Base-by-base conservation (phyloP, 116 monocot genomes). In the Papilionanthe hybrid region DNA sequence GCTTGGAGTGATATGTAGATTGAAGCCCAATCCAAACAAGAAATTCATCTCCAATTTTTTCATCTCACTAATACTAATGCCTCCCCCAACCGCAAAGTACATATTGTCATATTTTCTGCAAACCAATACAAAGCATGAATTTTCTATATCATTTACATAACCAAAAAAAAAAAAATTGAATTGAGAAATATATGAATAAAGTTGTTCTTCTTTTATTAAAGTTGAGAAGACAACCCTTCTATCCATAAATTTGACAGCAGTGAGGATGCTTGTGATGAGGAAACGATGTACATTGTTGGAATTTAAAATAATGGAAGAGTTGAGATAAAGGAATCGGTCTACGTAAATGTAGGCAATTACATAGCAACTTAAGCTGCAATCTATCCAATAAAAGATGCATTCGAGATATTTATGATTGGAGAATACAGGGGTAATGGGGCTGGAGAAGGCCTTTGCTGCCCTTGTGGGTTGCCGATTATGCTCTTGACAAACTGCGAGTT, bases 211-310 rank as follows among this genome's bases (percentile, higher is more conserved):
- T 53, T 53, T 3, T 53, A 37, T 9, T 10, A 65, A 65, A 25
- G 12, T 37, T 37, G 37, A 23, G 66, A 55, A 49, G 11, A 85
- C 92, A 90, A 69, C 93, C 96, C 90, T 78, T 81, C 93, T 92
- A 49, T 96, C 96, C 86, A 96, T 86, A 92, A 96, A 96, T 85
- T 96, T 96, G 89, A 89, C 87, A 7, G 94, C 90, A 13, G 88
- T 81, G 82, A 96, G 82, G 80, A 96, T 90, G 67, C 84, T 84
- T 78, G 94, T 91, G 84, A 96, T 88, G 86, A 96, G 84, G 68
- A 96, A 85, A 5, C 96, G 87, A 79, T 96, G 96, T 72, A 94
- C 92, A 76, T 79, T 96, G 84, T 89, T 80, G 75, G 92, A 94
- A 56, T 90, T 87, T 72, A 94, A 32, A 23, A 72, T 25, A 63